Conservation (phyloP, 768 basidiomycete species). For the Hypholoma sublateritium region DNA sequence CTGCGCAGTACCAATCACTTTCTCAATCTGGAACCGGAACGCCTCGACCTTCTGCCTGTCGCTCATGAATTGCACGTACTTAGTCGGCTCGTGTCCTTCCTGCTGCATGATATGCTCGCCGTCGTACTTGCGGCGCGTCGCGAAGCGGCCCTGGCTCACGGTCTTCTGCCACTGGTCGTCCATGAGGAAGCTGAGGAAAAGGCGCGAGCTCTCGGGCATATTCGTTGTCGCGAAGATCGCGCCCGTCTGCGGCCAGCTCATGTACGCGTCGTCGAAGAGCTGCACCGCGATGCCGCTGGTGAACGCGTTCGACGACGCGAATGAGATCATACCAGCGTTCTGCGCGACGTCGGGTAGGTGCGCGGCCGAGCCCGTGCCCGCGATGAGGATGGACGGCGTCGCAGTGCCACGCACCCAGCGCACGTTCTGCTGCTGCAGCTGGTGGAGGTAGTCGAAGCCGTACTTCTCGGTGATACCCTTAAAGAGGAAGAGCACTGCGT, state of each 20-base stretch:
- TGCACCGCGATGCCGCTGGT: conserved; percentile 10
- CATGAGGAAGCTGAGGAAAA: conserved; percentile 23
- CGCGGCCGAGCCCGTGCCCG: neutral
- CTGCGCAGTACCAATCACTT: conserved; percentile 18
- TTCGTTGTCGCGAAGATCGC: conserved; percentile 18
- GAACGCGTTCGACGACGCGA: conserved; percentile 19
- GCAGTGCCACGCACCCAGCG: conserved; percentile 24
- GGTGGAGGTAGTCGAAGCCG: conserved; percentile 19
- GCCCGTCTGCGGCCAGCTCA: conserved; percentile 25
- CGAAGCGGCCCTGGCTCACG: conserved; percentile 12
- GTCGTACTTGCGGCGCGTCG: conserved; percentile 19
- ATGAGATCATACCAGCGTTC: conserved; percentile 12
- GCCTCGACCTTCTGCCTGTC: conserved; percentile 18
- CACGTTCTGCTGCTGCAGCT: conserved; percentile 18
- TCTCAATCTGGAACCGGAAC: conserved; percentile 22
- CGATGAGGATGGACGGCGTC: conserved; percentile 20
- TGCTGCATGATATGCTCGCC: conserved; percentile 17
- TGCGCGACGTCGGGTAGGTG: neutral
- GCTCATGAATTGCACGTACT: conserved; percentile 18
- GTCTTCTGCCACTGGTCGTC: conserved; percentile 20
- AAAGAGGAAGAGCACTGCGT: conserved; percentile 26
- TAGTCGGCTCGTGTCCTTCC: conserved; percentile 12
- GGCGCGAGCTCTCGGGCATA: conserved; percentile 19
- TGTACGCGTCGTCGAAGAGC: conserved; percentile 15
- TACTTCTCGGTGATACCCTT: conserved; percentile 20